phyloP scores from a whole-genome alignment of 495 filamentous ascomycete species.

The Aspergillus cavernicola region DNA sequence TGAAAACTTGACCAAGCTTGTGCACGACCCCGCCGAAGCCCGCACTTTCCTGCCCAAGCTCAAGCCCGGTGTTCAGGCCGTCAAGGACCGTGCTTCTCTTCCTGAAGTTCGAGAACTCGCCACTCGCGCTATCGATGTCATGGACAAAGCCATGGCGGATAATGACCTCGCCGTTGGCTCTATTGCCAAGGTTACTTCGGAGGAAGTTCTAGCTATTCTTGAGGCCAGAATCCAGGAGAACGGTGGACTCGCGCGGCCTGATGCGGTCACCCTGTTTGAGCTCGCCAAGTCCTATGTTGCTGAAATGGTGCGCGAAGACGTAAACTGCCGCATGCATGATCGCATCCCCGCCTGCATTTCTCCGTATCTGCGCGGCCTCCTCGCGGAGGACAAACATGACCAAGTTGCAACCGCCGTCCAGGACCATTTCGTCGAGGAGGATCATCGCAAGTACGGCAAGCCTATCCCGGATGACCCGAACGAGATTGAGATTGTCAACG shows the following conservation, averaged over 20 bases:
- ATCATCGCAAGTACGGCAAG: conserved; percentile 80
- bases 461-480: conserved; percentile 82
- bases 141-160: conserved; percentile 89
- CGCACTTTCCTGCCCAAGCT: conserved; percentile 95
- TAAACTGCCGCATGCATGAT: conserved; percentile 74
- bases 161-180: conserved; percentile 52
- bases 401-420: conserved; percentile 63
- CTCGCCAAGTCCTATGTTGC: conserved; percentile 70
- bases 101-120: conserved; percentile 94
- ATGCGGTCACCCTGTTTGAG: conserved; percentile 60
- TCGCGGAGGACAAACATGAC: conserved; percentile 54
- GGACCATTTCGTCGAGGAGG: conserved; percentile 71
- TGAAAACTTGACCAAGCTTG: conserved; percentile 97
- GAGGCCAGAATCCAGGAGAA: conserved; percentile 69
- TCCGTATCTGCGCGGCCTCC: conserved; percentile 72
- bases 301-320: conserved; percentile 83
- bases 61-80: conserved; percentile 85
- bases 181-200: conserved; percentile 64
- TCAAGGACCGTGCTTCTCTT: conserved; percentile 82
- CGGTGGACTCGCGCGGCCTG: conserved; percentile 56
- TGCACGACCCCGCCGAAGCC: conserved; percentile 95
- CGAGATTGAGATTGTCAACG: conserved; percentile 92
- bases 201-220: conserved; percentile 73
- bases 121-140: conserved; percentile 74
- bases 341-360: conserved; percentile 63